Evolutionary conservation across 2,329 filamentous ascomycete species (phyloP), one percentile per base, ranked within the genome.

Genomic region (Fusarium papillatum): DNA sequence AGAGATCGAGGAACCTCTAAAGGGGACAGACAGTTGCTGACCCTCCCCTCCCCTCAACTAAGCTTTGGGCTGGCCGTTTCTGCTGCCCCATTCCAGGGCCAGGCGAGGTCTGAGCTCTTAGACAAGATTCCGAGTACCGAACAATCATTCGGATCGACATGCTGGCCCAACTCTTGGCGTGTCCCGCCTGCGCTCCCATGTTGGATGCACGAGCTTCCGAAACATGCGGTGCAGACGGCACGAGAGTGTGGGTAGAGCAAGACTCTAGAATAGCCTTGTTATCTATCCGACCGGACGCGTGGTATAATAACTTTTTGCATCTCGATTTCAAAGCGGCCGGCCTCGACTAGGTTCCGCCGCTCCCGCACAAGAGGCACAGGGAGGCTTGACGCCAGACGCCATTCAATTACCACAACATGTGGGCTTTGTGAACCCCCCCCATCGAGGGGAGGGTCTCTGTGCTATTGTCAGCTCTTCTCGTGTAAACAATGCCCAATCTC

Each of bases 91-190:
- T 61, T 34, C 29, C 41, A 14, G 63, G 60, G 62, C 34, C 34
- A 36, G 34, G 59, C 73, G 38, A 71, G 43, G 70, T 71, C 66
- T 73, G 46, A 60, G 61, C 73, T 71, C 64, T 61, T 22, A 71
- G 67, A 61, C 55, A 60, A 60, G 55, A 26, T 63, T 55, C 55
- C 26, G 48, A 55, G 24, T 50, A 71, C 29, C 62, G 26, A 66
- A 38, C 24, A 57, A 31, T 66, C 24, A 36, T 43, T 57, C 13
- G 24, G 48, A 57, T 66, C 22, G 46, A 64, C 31, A 22, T 22
- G 38, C 29, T 64, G 39, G 7, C 26, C 39, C 10, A 64, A 46
- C 17, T 36, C 61, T 64, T 48, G 61, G 41, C 61, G 46, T n/a
- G 48, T 57, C 19, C 63, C 48, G 48, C 36, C 19, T 29, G 22